These are phyloP conservation scores for Suhomyces xylopsoci DNA, from an alignment of 805 yeast species.

Conservation along the genomic window DNA sequence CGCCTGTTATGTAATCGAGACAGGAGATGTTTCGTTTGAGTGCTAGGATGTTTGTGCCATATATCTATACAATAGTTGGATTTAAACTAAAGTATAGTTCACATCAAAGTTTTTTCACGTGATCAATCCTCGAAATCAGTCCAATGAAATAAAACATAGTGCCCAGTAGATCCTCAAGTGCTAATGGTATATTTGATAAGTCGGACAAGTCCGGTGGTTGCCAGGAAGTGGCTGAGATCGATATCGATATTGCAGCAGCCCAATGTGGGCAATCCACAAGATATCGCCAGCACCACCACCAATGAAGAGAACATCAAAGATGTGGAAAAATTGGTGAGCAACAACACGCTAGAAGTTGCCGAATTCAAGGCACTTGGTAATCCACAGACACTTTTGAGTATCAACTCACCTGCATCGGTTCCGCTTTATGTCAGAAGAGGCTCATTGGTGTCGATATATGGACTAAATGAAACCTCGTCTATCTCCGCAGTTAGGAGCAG, in stretches of 20 bases:
- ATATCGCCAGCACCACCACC: conserved; percentile 6
- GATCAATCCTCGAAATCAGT: background rate
- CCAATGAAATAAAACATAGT: background rate
- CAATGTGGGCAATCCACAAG: background rate
- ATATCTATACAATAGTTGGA: no score
- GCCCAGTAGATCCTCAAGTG: background rate
- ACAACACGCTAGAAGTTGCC: conserved; percentile 19
- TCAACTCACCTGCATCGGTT: conserved; percentile 57
- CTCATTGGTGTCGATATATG: conserved; percentile 49
- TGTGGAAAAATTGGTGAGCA: conserved; percentile 14
- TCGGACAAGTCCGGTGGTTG: background rate
- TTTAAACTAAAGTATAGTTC: background rate
- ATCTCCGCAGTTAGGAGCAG: conserved; percentile 18
- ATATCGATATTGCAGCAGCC: background rate
- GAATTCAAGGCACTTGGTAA: conserved; percentile 44
- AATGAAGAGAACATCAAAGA: conserved; percentile 8
- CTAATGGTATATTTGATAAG: background rate
- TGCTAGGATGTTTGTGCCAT: no score
- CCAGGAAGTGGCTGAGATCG: background rate
- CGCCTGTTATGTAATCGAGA: no score
- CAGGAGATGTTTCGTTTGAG: no score
- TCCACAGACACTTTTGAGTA: conserved; percentile 47
- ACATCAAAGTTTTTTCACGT: background rate
- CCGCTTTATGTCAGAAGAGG: conserved; percentile 51
- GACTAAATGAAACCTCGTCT: conserved; percentile 16